phyloP scores from a whole-genome alignment of 495 filamentous ascomycete genomes.

The Elasticomyces elasticus region DNA sequence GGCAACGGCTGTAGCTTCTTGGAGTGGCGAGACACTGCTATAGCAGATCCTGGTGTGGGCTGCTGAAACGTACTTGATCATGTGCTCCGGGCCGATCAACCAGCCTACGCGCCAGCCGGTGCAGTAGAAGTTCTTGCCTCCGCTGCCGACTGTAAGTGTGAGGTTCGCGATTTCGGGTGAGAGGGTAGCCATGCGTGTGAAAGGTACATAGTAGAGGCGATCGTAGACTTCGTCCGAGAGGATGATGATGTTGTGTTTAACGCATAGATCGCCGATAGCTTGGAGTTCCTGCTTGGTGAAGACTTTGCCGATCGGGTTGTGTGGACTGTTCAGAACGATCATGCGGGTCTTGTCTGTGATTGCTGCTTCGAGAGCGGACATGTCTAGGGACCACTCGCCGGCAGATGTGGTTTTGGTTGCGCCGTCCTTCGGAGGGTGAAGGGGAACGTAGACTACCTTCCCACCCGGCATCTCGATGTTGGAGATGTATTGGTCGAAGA shows the following conservation, averaged over 20 bases:
- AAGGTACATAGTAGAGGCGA: conserved; percentile 86
- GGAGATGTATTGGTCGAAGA: conserved; percentile 97
- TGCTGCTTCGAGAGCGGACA: conserved; percentile 69
- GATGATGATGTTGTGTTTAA: conserved; percentile 90
- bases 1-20: conserved; percentile 92
- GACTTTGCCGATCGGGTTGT: conserved; percentile 96
- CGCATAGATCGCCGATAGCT: conserved; percentile 77
- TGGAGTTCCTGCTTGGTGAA: conserved; percentile 76
- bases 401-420: conserved; percentile 68
- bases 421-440: conserved; percentile 83
- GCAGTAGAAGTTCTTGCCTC: conserved; percentile 95
- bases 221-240: conserved; percentile 96
- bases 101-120: conserved; percentile 97
- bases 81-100: conserved; percentile 75
- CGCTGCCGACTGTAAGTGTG: conserved; percentile 87
- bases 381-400: conserved; percentile 78
- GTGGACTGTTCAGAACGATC: conserved; percentile 78
- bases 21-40: conserved; percentile 80
- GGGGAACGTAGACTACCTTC: conserved; percentile 82
- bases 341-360: conserved; percentile 84
- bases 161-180: conserved; percentile 76
- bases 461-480: conserved; percentile 98
- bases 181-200: conserved; percentile 81
- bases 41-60: conserved; percentile 97
- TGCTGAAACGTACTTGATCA: conserved; percentile 85